Evolutionary conservation across 2,329 filamentous ascomycete genomes (phyloP).

Genomic region (Xylaria sp.): DNA sequence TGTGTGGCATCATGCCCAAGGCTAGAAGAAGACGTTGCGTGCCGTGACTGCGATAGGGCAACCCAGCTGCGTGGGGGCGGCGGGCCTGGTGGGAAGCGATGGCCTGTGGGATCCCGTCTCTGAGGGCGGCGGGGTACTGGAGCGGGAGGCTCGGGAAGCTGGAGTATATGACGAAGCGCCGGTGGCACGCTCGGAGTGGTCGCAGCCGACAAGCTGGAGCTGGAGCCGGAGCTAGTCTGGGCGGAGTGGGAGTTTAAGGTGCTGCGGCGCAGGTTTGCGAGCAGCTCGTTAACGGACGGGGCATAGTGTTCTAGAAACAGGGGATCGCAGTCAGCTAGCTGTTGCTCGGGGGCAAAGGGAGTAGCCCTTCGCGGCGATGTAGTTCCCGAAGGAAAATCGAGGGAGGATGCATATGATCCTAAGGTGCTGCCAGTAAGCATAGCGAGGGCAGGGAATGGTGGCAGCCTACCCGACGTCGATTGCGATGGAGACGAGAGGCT

Average conservation of each 20-base stretch:
- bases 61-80: slow-evolving; percentile 69
- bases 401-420: not conserved
- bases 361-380: not conserved
- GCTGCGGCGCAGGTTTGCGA: slow-evolving; percentile 65
- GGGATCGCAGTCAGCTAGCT: slow-evolving; percentile 4
- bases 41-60: slow-evolving; percentile 48
- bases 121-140: slow-evolving; percentile 59
- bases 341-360: not conserved
- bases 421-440: not conserved
- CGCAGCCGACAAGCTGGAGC: slow-evolving; percentile 47
- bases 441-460: not conserved
- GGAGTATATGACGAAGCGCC: slow-evolving; percentile 66
- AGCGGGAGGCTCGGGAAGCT: slow-evolving; percentile 66
- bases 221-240: slow-evolving; percentile 45
- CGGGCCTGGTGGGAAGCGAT: slow-evolving; percentile 66
- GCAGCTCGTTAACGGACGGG: slow-evolving; percentile 68
- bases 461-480: slow-evolving; percentile 40
- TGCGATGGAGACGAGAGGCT: slow-evolving; percentile 52
- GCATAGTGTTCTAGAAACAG: slow-evolving; percentile 48
- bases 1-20: slow-evolving; percentile 17
- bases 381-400: not conserved
- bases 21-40: slow-evolving; percentile 43
- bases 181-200: slow-evolving; percentile 66
- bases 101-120: slow-evolving; percentile 59
- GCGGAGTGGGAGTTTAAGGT: slow-evolving; percentile 47